Conservation (phyloP, 768 basidiomycete genomes). For the Neoboletus brunneissimus region DNA sequence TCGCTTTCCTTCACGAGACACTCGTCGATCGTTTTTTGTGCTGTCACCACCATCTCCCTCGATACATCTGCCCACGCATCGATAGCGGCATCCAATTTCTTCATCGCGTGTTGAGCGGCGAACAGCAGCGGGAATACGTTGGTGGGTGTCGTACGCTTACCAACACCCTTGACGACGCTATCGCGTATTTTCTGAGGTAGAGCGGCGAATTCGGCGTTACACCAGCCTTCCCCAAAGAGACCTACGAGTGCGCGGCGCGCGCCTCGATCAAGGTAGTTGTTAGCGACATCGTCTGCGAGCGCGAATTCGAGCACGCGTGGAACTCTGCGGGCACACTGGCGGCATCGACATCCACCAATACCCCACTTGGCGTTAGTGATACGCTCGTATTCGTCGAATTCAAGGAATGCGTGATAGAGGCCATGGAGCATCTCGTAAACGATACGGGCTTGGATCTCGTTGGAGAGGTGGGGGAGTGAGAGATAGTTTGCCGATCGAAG, state of each 20-base stretch:
- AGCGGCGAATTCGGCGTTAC: conserved; percentile 72
- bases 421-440: conserved; percentile 89
- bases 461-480: conserved; percentile 63
- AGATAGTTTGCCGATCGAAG: conserved; percentile 83
- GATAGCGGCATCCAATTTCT: conserved; percentile 51
- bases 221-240: conserved; percentile 89
- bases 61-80: conserved; percentile 44
- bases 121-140: conserved; percentile 71
- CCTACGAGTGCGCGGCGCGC: conserved; percentile 75
- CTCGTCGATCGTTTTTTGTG: conserved; percentile 61
- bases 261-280: conserved; percentile 64
- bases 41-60: conserved; percentile 62
- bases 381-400: conserved; percentile 75
- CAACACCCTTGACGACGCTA: conserved; percentile 67
- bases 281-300: conserved; percentile 70
- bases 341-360: conserved; percentile 78
- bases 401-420: conserved; percentile 78
- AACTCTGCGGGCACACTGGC: conserved; percentile 76
- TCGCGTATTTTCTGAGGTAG: conserved; percentile 66
- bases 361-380: conserved; percentile 78
- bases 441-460: conserved; percentile 80
- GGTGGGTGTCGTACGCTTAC: conserved; percentile 59
- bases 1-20: conserved; percentile 58
- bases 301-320: conserved; percentile 86
- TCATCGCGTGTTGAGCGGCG: conserved; percentile 59